phyloP scores from a whole-genome alignment of 495 filamentous ascomycete species.

The Oleoguttula mirabilis region DNA sequence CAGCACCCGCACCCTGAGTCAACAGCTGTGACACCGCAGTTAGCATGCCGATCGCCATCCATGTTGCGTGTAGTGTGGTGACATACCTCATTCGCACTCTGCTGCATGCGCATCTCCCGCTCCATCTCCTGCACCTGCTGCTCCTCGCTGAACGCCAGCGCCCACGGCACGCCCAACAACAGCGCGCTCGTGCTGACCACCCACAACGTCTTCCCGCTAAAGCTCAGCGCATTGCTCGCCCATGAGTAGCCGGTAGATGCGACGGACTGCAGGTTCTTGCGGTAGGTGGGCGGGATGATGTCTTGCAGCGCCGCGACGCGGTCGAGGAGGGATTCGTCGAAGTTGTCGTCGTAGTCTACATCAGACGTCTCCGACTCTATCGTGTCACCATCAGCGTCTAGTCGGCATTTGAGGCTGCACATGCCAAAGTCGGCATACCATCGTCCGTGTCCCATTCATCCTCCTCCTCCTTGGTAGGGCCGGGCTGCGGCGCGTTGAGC shows the following conservation, averaged over 20 bases:
- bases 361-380: conserved; percentile 50
- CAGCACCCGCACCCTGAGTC: conserved; percentile 7
- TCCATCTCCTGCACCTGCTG: conserved; percentile 94
- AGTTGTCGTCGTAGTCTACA: conserved; percentile 33
- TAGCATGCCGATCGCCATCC: not conserved
- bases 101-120: conserved; percentile 85
- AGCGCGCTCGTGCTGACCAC: conserved; percentile 76
- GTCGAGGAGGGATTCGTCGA: conserved; percentile 57
- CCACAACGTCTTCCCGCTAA: conserved; percentile 76
- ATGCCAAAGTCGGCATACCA: conserved; percentile 40
- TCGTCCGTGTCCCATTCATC: conserved; percentile 74
- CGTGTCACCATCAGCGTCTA: not conserved
- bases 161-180: conserved; percentile 83
- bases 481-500: conserved; percentile 62
- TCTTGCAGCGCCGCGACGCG: conserved; percentile 78
- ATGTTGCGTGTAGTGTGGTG: not conserved
- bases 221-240: conserved; percentile 49
- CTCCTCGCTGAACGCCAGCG: conserved; percentile 85
- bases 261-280: conserved; percentile 52
- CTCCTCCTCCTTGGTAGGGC: conserved; percentile 60
- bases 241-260: conserved; percentile 44
- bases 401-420: not conserved
- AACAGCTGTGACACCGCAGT: conserved; percentile 1
- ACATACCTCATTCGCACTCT: conserved; percentile 60
- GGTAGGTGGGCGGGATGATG: conserved; percentile 75